A percentile compares a stretch with the other conserved stretches of the same genome.
Evolutionary conservation across 176 grass and related monocot genomes (phyloP).

Genomic region (Luzula sylvatica): DNA sequence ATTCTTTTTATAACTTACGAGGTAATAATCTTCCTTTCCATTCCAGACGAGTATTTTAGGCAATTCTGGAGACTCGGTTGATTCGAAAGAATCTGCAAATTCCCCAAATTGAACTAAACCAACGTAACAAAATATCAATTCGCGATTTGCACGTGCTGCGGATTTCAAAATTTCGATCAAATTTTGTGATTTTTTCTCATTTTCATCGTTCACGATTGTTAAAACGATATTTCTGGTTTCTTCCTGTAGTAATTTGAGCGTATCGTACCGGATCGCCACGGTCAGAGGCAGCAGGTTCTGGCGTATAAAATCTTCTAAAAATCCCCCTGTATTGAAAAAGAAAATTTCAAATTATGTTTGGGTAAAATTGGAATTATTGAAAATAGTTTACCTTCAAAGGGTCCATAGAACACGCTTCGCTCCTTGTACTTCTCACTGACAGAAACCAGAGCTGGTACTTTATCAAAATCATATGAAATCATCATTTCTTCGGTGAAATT

Average conservation of each 20-base stretch:
- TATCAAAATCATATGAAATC: slow-evolving; percentile 72
- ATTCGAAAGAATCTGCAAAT: slow-evolving; percentile 58
- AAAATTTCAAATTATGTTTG: neutral
- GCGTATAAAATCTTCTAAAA: slow-evolving; percentile 79
- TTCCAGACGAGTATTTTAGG: slow-evolving; percentile 86
- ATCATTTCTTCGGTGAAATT: slow-evolving; percentile 78
- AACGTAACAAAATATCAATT: slow-evolving; percentile 81
- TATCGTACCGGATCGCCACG: slow-evolving; percentile 56
- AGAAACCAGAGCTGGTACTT: slow-evolving; percentile 66
- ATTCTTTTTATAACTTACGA: slow-evolving; percentile 64
- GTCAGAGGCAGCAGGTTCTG: slow-evolving; percentile 68
- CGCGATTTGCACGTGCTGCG: slow-evolving; percentile 69
- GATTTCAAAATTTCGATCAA: slow-evolving; percentile 69
- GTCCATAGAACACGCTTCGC: slow-evolving; percentile 66
- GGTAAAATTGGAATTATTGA: neutral
- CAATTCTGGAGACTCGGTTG: slow-evolving; percentile 36
- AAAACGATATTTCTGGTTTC: slow-evolving; percentile 78
- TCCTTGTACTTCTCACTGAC: slow-evolving; percentile 69
- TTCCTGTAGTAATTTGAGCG: slow-evolving; percentile 60
- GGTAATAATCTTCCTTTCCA: slow-evolving; percentile 65
- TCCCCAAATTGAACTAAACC: slow-evolving; percentile 80
- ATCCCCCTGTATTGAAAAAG: slow-evolving; percentile 34
- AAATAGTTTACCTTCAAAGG: slow-evolving; percentile 61
- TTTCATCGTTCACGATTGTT: slow-evolving; percentile 57
- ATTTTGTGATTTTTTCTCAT: slow-evolving; percentile 38